Base-by-base conservation (phyloP, 177 flowering plant species). In the Vitis hybrid region DNA sequence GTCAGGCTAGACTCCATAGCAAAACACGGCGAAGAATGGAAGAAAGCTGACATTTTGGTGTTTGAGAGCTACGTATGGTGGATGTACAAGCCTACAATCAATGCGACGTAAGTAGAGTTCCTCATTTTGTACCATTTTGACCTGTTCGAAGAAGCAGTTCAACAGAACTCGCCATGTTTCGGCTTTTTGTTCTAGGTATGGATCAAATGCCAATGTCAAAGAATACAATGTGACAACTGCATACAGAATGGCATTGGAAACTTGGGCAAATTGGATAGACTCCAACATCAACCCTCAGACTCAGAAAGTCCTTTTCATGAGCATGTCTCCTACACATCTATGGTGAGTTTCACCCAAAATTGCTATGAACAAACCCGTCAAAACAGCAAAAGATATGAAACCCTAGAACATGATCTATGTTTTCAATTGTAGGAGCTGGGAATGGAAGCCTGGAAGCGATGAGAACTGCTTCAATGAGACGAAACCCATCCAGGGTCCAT, bases 51-150 rank as follows among this genome's bases (percentile, higher is more conserved):
- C 69, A 26, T 88, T 8, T 71, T 94, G 64, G 89, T 94, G 39
- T 92, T 91, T 65, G 97, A 91, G 74, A 94, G 96, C 77, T 94
- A 94, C 22, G 93, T 92, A 0, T 93, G 97, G 98, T 94, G 98
- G 98, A 90, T 87, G 94, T 76, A 88, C 83, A 84, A 86, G 65
- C 97, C 97, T 48, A 22, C 76, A 8, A 92, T 92, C 73, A 94
- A 94, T 64, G 97, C 92, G 3, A 85, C 96, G 98, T 94, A 61
- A 80, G 96, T 76, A n/a, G 5, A 21, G 3, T 10, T 63, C 50
- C 45, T 22, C 10, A 1, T 50, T 55, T 14, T 60, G 2, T 11
- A 9, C 3, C 11, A 48, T 65, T 26, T 45, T 7, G 33, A 14
- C 22, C 4, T 66, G 65, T 31, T 45, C 0, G 14, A 65, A 19